A percentile compares a stretch with the other conserved stretches of the same genome.
phyloP scores from a whole-genome alignment of 1,284 basidiomycete genomes.

The Megacollybia platyphylla region DNA sequence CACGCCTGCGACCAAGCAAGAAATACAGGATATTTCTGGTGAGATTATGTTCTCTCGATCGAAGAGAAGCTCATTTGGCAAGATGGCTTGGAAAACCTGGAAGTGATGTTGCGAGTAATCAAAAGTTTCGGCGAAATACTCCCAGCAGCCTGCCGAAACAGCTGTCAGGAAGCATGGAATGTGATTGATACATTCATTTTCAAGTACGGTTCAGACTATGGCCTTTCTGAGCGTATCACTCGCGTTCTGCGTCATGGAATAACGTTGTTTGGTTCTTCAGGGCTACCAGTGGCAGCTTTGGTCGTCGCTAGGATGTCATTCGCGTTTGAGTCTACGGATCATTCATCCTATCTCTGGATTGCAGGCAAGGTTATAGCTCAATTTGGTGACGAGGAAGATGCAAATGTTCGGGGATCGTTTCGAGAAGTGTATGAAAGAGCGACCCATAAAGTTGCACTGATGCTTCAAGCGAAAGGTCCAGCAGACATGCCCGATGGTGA shows the following conservation, averaged over 20 bases:
- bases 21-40: constrained; percentile 54
- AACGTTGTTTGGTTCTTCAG: constrained; percentile 65
- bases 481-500: constrained; percentile 74
- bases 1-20: constrained; percentile 43
- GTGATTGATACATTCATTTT: constrained; percentile 75
- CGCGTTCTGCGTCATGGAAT: constrained; percentile 82
- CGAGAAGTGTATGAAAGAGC: constrained; percentile 62
- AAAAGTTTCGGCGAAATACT: constrained; percentile 72
- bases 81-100: constrained; percentile 83
- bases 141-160: constrained; percentile 70
- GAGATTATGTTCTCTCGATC: constrained; percentile 16
- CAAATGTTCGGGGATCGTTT: constrained; percentile 40
- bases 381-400: constrained; percentile 56
- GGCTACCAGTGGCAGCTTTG: constrained; percentile 57
- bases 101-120: constrained; percentile 76
- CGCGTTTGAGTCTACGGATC: constrained; percentile 74
- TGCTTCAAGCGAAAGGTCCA: constrained; percentile 58
- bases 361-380: constrained; percentile 70
- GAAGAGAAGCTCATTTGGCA: constrained; percentile 6
- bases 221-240: constrained; percentile 77
- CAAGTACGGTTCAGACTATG: constrained; percentile 71
- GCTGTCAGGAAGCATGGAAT: constrained; percentile 71
- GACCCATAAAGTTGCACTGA: constrained; percentile 54
- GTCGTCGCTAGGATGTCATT: constrained; percentile 67
- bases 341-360: constrained; percentile 91